Conservation (phyloP, 495 filamentous ascomycete genomes). For the Xylaria grammica region DNA sequence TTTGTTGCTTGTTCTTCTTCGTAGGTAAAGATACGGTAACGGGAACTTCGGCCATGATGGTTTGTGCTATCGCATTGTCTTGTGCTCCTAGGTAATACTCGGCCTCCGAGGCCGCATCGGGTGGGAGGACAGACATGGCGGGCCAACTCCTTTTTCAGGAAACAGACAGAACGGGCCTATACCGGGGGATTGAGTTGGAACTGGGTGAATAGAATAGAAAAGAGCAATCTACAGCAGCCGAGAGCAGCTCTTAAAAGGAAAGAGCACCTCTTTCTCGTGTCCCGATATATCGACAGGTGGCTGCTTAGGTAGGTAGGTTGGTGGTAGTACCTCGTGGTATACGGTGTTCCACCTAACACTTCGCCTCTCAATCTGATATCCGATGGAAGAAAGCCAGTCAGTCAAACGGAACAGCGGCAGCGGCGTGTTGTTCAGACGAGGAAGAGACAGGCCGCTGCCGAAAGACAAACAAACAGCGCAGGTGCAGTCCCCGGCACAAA, state of each 20-base stretch:
- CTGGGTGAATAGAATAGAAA: not conserved
- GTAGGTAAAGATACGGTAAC: conserved; percentile 20
- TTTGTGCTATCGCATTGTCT: conserved; percentile 23
- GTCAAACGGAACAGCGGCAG: no score
- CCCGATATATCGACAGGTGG: no score
- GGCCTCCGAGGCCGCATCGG: conserved; percentile 27
- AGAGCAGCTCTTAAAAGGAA: not conserved
- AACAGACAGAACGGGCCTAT: not conserved
- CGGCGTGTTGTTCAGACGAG: no score
- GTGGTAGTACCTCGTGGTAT: no score
- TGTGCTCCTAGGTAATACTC: conserved; percentile 21
- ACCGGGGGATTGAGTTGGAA: not conserved
- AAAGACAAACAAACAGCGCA: no score
- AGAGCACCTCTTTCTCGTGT: no score
- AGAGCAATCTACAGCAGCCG: not conserved
- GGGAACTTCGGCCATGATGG: conserved; percentile 32
- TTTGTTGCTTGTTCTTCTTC: conserved; percentile 45
- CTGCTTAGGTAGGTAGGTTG: no score
- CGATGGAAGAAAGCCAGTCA: no score
- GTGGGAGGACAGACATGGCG: conserved; percentile 25
- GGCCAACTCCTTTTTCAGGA: not conserved
- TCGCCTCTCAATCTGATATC: no score
- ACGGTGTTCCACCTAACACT: no score
- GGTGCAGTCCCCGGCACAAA: not conserved
- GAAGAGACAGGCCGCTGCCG: no score